These are phyloP conservation scores for Kitagawia praeruptora DNA, from an alignment of 129 eudicot species.

Conservation along the genomic window DNA sequence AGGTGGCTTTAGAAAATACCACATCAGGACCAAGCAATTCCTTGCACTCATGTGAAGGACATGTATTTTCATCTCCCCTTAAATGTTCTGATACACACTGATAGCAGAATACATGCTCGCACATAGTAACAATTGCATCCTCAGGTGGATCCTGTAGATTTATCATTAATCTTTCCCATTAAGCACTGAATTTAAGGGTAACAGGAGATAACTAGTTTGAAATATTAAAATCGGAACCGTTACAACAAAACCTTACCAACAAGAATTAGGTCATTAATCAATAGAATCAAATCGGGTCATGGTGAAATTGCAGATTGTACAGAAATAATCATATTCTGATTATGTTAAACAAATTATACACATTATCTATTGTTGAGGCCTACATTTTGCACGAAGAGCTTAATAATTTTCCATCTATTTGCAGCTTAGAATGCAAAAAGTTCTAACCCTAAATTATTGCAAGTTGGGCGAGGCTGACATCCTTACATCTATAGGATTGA, in stretches of 20 bases:
- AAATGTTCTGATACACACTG: constrained; percentile 82
- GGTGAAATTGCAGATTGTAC: background rate
- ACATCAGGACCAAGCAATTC: constrained; percentile 63
- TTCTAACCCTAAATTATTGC: background rate
- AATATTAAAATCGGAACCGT: background rate
- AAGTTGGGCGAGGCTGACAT: background rate
- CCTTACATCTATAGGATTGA: background rate
- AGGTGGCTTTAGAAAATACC: constrained; percentile 59
- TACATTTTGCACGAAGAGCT: background rate
- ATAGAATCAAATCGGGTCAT: background rate
- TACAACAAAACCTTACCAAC: background rate
- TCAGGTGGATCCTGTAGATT: constrained; percentile 81
- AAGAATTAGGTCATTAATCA: background rate
- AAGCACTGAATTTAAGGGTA: background rate
- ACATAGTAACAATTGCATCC: constrained; percentile 80
- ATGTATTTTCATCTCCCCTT: constrained; percentile 69
- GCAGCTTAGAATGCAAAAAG: background rate
- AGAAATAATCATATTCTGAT: background rate
- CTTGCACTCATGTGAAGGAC: constrained; percentile 69
- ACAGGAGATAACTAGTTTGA: background rate
- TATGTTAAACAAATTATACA: background rate
- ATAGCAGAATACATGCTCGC: constrained; percentile 89
- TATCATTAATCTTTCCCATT: background rate
- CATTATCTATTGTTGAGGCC: background rate
- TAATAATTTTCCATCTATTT: background rate